Evolutionary conservation across 768 basidiomycete genomes (phyloP).

Genomic region (Amanita pallidorosea): DNA sequence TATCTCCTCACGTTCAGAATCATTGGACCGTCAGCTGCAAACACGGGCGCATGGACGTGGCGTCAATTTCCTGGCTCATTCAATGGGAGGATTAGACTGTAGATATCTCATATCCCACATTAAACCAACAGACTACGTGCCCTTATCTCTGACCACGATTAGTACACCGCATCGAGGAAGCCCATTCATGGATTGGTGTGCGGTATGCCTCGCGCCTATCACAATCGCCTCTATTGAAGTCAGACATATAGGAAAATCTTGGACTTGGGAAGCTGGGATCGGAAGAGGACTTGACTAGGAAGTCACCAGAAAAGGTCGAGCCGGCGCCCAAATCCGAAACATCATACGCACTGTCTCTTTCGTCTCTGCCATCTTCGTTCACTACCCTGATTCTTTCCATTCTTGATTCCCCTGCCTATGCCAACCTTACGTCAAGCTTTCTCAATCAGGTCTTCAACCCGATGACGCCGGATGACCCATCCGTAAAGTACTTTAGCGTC

Average conservation of each 20-base stretch:
- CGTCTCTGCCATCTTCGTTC: conserved; percentile 70
- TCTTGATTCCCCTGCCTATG: conserved; percentile 94
- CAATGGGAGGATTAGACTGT: conserved; percentile 97
- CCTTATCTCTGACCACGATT: conserved; percentile 80
- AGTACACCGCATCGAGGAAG: conserved; percentile 93
- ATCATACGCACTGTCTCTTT: conserved; percentile 36
- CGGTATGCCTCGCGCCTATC: conserved; percentile 34
- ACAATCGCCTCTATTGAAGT: background rate
- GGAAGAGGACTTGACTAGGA: background rate
- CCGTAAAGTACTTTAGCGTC: conserved; percentile 87
- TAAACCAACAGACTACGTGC: conserved; percentile 71
- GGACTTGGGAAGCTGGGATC: conserved; percentile 69
- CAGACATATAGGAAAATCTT: conserved; percentile 61
- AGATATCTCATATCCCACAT: conserved; percentile 85
- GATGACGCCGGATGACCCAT: conserved; percentile 62
- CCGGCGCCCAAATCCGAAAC: conserved; percentile 13
- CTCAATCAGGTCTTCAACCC: conserved; percentile 78
- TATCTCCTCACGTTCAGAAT: conserved; percentile 68
- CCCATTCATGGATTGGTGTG: conserved; percentile 99
- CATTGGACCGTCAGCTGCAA: conserved; percentile 63
- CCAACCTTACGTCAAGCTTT: conserved; percentile 81
- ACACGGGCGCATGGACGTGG: conserved; percentile 60
- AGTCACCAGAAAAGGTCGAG: background rate
- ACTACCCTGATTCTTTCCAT: conserved; percentile 80
- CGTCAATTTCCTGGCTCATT: conserved; percentile 91